Percentiles rank a stretch among this genome's conserved stretches.
Evolutionary conservation across 441 rosid species (phyloP).

Genomic region (Gossypium laxum): DNA sequence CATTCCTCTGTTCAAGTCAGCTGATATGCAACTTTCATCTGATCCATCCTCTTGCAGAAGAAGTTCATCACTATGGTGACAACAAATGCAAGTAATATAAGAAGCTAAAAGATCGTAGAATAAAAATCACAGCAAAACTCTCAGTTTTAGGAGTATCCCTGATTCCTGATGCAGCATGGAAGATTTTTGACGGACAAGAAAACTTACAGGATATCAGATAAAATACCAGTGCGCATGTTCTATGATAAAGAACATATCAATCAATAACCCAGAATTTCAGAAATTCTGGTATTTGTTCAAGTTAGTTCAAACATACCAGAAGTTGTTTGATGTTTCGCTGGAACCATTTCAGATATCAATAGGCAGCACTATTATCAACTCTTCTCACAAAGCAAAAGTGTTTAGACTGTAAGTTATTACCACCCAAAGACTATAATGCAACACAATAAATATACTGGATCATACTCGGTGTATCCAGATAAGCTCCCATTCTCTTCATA

Average conservation of each 20-base stretch:
- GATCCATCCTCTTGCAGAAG: constrained; percentile 81
- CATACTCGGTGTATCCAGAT: background rate
- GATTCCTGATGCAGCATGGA: constrained; percentile 1
- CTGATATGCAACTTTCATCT: constrained; percentile 42
- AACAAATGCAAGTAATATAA: constrained; percentile 15
- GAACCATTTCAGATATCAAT: background rate
- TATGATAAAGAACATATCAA: background rate
- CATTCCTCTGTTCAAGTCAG: constrained; percentile 65
- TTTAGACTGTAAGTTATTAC: constrained; percentile 1
- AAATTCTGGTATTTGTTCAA: background rate
- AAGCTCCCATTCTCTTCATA: background rate
- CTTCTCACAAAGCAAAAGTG: background rate
- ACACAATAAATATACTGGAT: background rate
- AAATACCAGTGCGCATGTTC: background rate
- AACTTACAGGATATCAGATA: background rate
- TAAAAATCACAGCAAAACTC: background rate
- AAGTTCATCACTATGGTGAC: constrained; percentile 66
- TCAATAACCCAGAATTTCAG: background rate
- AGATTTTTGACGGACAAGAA: background rate
- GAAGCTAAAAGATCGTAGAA: constrained; percentile 9
- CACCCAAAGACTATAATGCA: background rate
- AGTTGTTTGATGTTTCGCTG: background rate
- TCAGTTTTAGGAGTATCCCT: background rate
- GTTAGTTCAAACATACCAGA: background rate
- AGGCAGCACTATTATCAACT: background rate